Evolutionary conservation across 129 eudicot species (phyloP).

Genomic region (Lonicera japonica): DNA sequence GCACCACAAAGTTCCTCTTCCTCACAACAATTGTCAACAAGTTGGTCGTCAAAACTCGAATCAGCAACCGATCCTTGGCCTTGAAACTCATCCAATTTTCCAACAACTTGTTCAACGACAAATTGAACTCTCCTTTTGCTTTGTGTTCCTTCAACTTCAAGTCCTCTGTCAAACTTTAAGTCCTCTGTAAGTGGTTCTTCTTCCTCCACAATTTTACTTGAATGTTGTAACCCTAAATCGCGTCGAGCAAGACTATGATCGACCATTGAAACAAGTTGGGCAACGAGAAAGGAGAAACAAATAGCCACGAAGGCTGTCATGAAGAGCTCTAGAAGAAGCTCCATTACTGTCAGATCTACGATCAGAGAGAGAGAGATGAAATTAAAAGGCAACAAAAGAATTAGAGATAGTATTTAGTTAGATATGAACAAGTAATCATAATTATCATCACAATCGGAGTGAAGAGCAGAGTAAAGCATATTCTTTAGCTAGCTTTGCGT

Average conservation of each 20-base stretch:
- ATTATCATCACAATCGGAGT: neutral
- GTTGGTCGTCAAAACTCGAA: neutral
- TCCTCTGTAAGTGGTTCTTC: slow-evolving; percentile 14
- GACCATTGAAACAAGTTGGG: slow-evolving; percentile 23
- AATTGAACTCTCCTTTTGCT: slow-evolving; percentile 51
- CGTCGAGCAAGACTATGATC: neutral
- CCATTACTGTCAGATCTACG: slow-evolving; percentile 18
- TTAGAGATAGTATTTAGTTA: neutral
- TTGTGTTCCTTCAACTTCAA: slow-evolving; percentile 17
- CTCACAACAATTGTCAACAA: neutral
- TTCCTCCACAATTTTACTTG: neutral
- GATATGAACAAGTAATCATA: neutral
- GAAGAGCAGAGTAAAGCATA: slow-evolving; percentile 54
- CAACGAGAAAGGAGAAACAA: slow-evolving; percentile 27
- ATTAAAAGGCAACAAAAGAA: neutral
- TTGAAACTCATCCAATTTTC: slow-evolving; percentile 12
- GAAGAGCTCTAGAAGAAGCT: slow-evolving; percentile 30
- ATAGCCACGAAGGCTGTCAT: slow-evolving; percentile 34
- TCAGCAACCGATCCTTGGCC: neutral
- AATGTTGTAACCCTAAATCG: neutral
- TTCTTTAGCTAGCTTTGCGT: slow-evolving; percentile 22
- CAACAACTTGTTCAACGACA: slow-evolving; percentile 26
- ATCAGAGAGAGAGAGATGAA: neutral
- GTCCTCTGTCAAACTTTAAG: slow-evolving; percentile 20
- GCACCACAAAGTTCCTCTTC: neutral